A percentile compares a stretch with the other conserved stretches of the same genome.
Conservation (phyloP, 2,329 filamentous ascomycete genomes). For the Aschersonia sp. region DNA sequence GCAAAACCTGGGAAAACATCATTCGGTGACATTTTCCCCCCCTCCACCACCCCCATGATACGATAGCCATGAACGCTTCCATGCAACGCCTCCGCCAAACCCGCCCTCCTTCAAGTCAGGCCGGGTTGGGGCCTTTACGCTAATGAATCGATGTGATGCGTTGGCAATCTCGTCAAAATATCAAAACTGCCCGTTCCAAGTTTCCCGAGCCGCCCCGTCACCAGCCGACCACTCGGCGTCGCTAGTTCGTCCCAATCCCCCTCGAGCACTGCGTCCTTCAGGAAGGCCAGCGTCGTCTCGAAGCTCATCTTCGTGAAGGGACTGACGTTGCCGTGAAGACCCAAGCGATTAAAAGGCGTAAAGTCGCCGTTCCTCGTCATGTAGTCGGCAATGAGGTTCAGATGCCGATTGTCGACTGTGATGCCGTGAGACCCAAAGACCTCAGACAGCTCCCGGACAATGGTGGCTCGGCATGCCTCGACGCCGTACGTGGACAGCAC, state of each 20-base stretch:
- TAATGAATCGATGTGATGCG: conserved; percentile 21
- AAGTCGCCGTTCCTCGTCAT: conserved; percentile 94
- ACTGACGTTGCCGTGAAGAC: conserved; percentile 68
- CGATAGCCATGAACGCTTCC: not conserved
- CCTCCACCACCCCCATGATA: not conserved
- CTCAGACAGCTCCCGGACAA: conserved; percentile 69
- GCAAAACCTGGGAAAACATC: too few relatives aligned
- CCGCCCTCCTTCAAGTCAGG: not conserved
- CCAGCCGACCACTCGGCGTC: conserved; percentile 75
- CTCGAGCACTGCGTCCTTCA: conserved; percentile 83
- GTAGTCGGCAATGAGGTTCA: conserved; percentile 90
- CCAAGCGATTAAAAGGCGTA: conserved; percentile 83
- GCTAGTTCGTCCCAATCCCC: conserved; percentile 80
- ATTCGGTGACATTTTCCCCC: too few relatives aligned
- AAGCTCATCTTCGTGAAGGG: conserved; percentile 99
- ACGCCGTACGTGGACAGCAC: conserved; percentile 82
- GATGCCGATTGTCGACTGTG: conserved; percentile 75
- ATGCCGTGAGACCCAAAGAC: conserved; percentile 91
- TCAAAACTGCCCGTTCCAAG: conserved; percentile 90
- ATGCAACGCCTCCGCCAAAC: not conserved
- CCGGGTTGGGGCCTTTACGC: not conserved
- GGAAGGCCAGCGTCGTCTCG: conserved; percentile 88
- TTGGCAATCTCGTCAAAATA: conserved; percentile 52
- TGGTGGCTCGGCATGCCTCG: conserved; percentile 76
- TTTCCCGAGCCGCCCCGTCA: conserved; percentile 68